Evolutionary conservation across 2,329 filamentous ascomycete genomes (phyloP).

Genomic region (Aspergillus latus): DNA sequence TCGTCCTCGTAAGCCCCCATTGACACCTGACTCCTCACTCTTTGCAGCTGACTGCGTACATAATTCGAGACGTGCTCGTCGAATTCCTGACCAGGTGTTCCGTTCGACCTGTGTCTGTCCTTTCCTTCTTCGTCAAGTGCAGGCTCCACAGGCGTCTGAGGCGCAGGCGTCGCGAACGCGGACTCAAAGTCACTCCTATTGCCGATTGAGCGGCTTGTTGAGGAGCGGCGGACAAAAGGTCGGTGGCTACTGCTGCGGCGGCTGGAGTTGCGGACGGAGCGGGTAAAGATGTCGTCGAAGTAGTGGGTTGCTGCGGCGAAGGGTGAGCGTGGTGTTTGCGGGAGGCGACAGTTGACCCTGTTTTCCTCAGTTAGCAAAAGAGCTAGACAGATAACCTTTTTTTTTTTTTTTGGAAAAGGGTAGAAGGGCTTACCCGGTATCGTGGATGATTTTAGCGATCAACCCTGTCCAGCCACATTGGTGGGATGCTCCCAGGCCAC

Average conservation of each 20-base stretch:
- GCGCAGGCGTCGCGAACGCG: slow-evolving; percentile 37
- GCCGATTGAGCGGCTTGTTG: slow-evolving; percentile 79
- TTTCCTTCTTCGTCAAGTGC: slow-evolving; percentile 33
- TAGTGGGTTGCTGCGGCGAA: slow-evolving; percentile 83
- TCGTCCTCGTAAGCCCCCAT: slow-evolving; percentile 59
- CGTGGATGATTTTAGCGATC: slow-evolving; percentile 95
- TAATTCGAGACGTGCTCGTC: slow-evolving; percentile 76
- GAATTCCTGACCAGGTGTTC: slow-evolving; percentile 51
- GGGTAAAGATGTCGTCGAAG: slow-evolving; percentile 84
- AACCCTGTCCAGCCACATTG: slow-evolving; percentile 96
- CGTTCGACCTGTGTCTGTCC: slow-evolving; percentile 32
- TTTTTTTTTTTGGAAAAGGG: not conserved
- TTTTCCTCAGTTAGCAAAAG: slow-evolving; percentile 32
- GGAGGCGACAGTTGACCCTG: slow-evolving; percentile 83
- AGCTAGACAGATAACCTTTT: not conserved
- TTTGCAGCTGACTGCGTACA: slow-evolving; percentile 75
- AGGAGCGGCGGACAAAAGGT: slow-evolving; percentile 69
- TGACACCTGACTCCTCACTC: slow-evolving; percentile 62
- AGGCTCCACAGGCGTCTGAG: slow-evolving; percentile 29
- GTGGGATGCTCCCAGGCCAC: slow-evolving; percentile 86
- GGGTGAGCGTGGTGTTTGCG: slow-evolving; percentile 88
- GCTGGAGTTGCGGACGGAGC: slow-evolving; percentile 46
- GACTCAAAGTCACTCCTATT: slow-evolving; percentile 74
- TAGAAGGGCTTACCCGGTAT: slow-evolving; percentile 72
- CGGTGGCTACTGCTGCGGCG: slow-evolving; percentile 43